Conservation (phyloP, 352 stramenopile genomes). For the Saprolegnia parasitica region DNA sequence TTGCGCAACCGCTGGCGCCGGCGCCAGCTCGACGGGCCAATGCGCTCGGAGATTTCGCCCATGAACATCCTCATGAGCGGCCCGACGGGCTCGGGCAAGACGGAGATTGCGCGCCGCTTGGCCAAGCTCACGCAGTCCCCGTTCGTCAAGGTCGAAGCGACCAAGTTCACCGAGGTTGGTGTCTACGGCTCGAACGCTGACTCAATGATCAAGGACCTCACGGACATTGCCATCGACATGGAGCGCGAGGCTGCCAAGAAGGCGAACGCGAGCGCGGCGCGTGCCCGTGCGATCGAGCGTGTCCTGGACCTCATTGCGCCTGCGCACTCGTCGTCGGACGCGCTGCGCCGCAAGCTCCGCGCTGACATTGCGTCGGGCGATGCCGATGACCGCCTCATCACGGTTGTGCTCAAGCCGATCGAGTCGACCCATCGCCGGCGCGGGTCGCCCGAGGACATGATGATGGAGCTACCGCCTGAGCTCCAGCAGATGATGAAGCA, state of each 20-base stretch:
- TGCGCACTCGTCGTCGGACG: conserved; percentile 35
- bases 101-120: conserved; percentile 96
- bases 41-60: conserved; percentile 91
- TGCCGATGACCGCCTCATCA: conserved; percentile 49
- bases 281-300: conserved; percentile 86
- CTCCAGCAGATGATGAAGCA: conserved; percentile 80
- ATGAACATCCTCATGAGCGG: conserved; percentile 99
- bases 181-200: conserved; percentile 99
- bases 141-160: conserved; percentile 98
- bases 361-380: conserved; percentile 57
- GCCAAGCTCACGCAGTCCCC: conserved; percentile 96
- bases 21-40: conserved; percentile 91
- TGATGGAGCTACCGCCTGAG: conserved; percentile 81
- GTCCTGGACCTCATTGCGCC: conserved; percentile 84
- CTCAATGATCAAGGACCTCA: conserved; percentile 98
- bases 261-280: conserved; percentile 81
- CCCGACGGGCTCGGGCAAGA: conserved; percentile 97
- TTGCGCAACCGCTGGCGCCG: conserved; percentile 98
- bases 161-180: conserved; percentile 99
- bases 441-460: conserved; percentile 44
- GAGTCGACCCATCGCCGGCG: neutral
- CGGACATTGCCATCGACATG: conserved; percentile 93
- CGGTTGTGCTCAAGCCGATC: conserved; percentile 48
- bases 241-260: conserved; percentile 71
- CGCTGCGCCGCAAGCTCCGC: conserved; percentile 43